phyloP scores from a whole-genome alignment of 2,329 filamentous ascomycete genomes.

The Penicillium griseofulvum region DNA sequence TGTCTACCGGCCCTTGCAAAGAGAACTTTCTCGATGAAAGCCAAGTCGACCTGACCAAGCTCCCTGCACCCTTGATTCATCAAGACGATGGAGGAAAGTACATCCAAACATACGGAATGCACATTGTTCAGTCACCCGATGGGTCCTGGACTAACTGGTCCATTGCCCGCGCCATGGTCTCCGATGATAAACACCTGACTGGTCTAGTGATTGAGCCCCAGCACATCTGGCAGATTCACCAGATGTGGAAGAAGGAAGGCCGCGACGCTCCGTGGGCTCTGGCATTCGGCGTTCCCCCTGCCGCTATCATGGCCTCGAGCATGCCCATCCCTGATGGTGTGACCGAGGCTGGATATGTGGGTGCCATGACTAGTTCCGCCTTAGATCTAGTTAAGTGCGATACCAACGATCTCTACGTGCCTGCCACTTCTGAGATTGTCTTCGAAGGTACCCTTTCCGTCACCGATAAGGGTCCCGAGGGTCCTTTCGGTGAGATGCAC shows the following conservation, averaged over 20 bases:
- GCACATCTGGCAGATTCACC: conserved; percentile 48
- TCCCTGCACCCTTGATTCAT: conserved; percentile 47
- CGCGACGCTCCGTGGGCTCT: conserved; percentile 50
- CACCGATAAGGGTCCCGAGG: conserved; percentile 45
- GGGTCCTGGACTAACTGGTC: conserved; percentile 47
- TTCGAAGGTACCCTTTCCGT: conserved; percentile 51
- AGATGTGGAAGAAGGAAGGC: conserved; percentile 49
- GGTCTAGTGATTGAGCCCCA: conserved; percentile 48
- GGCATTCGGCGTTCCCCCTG: conserved; percentile 51
- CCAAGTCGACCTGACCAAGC: conserved; percentile 44
- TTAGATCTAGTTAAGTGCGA: conserved; percentile 54
- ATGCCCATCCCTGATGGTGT: conserved; percentile 53
- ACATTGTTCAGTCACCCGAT: conserved; percentile 48
- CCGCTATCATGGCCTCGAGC: conserved; percentile 48
- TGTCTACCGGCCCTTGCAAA: conserved; percentile 45
- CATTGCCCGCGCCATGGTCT: conserved; percentile 47
- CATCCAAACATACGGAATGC: conserved; percentile 52
- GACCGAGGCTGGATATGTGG: conserved; percentile 51
- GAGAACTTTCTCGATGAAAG: conserved; percentile 39
- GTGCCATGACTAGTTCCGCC: conserved; percentile 46
- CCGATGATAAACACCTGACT: conserved; percentile 43
- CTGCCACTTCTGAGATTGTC: conserved; percentile 52
- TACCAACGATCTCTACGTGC: conserved; percentile 50
- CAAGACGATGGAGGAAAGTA: conserved; percentile 51
- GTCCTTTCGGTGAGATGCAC: conserved; percentile 52